phyloP scores from a whole-genome alignment of 306 rosid genomes.

The Leucaena leucocephala region DNA sequence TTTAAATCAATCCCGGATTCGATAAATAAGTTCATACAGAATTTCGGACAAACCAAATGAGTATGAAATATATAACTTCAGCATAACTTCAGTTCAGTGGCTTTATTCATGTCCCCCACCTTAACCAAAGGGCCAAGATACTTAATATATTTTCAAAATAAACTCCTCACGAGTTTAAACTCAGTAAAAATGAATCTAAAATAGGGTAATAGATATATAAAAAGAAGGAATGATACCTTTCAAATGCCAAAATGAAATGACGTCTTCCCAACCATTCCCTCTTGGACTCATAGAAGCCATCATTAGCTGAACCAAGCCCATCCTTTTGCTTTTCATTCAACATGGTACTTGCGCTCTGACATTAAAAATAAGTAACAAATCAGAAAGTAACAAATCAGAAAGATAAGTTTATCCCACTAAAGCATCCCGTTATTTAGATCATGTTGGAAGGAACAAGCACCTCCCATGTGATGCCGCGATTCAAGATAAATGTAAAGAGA shows the following conservation, averaged over 20 bases:
- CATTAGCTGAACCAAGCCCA: slow-evolving; percentile 76
- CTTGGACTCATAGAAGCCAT: slow-evolving; percentile 95
- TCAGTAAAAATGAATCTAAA: neutral
- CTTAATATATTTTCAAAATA: neutral
- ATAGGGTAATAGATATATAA: slow-evolving; percentile 1
- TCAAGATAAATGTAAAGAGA: slow-evolving; percentile 87
- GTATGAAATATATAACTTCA: neutral
- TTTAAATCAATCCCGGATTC: neutral
- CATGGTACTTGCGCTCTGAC: slow-evolving; percentile 73
- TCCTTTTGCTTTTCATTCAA: slow-evolving; percentile 90
- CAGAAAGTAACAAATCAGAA: slow-evolving; percentile 25
- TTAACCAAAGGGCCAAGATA: slow-evolving; percentile 7
- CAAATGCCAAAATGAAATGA: slow-evolving; percentile 88
- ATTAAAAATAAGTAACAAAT: slow-evolving; percentile 31
- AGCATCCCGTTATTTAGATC: slow-evolving; percentile 26
- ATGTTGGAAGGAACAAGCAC: slow-evolving; percentile 48
- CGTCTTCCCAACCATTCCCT: slow-evolving; percentile 97
- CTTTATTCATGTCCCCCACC: neutral
- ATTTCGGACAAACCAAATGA: neutral
- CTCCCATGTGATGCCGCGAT: slow-evolving; percentile 98
- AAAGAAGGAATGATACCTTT: slow-evolving; percentile 58
- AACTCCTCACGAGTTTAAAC: neutral
- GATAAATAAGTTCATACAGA: neutral
- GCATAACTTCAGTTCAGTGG: neutral
- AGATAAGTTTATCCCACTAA: slow-evolving; percentile 16